phyloP scores from a whole-genome alignment of 257 asterid genomes.

The Solanum virginianum region DNA sequence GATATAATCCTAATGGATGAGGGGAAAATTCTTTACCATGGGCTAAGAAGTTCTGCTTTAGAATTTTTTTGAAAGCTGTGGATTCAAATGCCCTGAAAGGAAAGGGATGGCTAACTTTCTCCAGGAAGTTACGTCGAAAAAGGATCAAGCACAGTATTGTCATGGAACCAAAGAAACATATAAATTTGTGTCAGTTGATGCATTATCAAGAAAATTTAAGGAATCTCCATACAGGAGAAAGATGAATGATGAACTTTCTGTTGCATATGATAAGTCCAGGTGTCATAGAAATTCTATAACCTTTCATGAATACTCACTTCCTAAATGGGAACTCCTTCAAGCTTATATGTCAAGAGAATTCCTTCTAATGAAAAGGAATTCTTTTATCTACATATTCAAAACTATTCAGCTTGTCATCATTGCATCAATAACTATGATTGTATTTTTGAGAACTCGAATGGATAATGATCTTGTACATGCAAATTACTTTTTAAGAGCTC shows the following conservation, averaged over 20 bases:
- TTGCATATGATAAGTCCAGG: constrained; percentile 26
- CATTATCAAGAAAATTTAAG: constrained; percentile 21
- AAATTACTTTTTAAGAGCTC: constrained; percentile 40
- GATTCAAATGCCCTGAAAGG: constrained; percentile 42
- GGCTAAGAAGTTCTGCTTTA: constrained; percentile 15
- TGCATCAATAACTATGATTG: constrained; percentile 35
- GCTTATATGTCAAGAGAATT: constrained; percentile 42
- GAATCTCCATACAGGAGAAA: constrained; percentile 22
- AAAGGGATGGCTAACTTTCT: constrained; percentile 44
- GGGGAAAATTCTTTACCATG: constrained; percentile 35
- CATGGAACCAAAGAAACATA: constrained; percentile 12
- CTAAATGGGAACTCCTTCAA: constrained; percentile 31
- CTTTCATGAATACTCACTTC: constrained; percentile 27
- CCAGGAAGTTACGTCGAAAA: constrained; percentile 41
- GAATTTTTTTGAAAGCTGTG: constrained; percentile 31
- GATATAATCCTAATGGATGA: constrained; percentile 40
- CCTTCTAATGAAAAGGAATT: constrained; percentile 42
- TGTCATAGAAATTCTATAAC: constrained; percentile 25
- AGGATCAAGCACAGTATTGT: constrained; percentile 53
- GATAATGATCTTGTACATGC: constrained; percentile 26
- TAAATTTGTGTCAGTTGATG: constrained; percentile 24
- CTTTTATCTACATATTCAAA: constrained; percentile 35
- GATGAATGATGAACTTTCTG: constrained; percentile 19
- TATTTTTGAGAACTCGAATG: constrained; percentile 46
- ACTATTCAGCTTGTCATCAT: constrained; percentile 28